phyloP scores from a whole-genome alignment of 257 asterid species.

The Perilla frutescens region DNA sequence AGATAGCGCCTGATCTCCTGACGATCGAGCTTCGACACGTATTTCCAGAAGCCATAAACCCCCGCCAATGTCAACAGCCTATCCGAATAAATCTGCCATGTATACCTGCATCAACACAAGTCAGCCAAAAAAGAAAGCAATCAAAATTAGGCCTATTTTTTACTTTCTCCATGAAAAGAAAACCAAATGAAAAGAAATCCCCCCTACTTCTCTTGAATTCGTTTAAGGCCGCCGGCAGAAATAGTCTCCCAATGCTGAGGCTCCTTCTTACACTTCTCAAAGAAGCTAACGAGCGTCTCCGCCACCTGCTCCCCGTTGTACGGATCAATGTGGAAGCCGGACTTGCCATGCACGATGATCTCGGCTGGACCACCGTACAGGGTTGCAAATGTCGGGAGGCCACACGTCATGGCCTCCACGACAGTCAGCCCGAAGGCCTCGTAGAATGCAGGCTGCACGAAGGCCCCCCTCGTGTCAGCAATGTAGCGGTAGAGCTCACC shows the following conservation, averaged over 20 bases:
- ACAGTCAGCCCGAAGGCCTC: slow-evolving; percentile 98
- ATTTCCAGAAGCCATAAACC: slow-evolving; percentile 92
- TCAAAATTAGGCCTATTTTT: background rate
- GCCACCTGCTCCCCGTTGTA: slow-evolving; percentile 80
- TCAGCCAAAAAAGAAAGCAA: background rate
- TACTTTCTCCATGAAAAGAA: background rate
- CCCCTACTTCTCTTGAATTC: slow-evolving; percentile 84
- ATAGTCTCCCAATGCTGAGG: slow-evolving; percentile 78
- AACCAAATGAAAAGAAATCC: background rate
- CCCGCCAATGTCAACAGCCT: slow-evolving; percentile 87
- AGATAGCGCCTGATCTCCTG: slow-evolving; percentile 84
- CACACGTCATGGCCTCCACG: slow-evolving; percentile 98
- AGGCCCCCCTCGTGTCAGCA: slow-evolving; percentile 80
- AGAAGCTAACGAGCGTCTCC: slow-evolving; percentile 71
- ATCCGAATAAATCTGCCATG: slow-evolving; percentile 92
- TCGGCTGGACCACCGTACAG: slow-evolving; percentile 92
- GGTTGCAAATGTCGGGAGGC: slow-evolving; percentile 92
- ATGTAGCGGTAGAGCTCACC: slow-evolving; percentile 95
- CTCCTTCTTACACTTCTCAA: slow-evolving; percentile 68
- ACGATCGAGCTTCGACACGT: slow-evolving; percentile 87
- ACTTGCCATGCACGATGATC: slow-evolving; percentile 84
- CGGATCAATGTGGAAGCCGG: slow-evolving; percentile 98
- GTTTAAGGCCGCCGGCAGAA: slow-evolving; percentile 69
- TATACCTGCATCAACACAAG: slow-evolving; percentile 53
- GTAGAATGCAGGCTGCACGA: slow-evolving; percentile 96